phyloP scores from a whole-genome alignment of 2,329 filamentous ascomycete species.

The Penicillium sp. region DNA sequence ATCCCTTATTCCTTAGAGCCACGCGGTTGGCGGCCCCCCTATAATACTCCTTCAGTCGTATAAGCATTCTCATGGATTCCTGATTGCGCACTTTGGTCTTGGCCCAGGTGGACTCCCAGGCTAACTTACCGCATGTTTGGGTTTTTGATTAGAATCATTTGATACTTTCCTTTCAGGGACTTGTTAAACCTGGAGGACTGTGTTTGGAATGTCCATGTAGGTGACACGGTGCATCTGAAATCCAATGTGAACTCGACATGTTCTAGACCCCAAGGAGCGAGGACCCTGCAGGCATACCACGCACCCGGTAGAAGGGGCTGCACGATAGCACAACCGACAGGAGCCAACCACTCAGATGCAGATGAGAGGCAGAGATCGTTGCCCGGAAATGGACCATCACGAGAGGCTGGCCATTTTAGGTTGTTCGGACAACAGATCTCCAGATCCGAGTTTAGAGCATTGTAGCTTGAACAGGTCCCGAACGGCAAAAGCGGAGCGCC shows the following conservation, averaged over 20 bases:
- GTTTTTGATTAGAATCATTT: not conserved
- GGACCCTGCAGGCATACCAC: constrained; percentile 2
- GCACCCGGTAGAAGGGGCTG: not conserved
- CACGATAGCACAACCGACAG: not conserved
- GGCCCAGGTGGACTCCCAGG: not conserved
- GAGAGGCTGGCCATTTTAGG: not conserved
- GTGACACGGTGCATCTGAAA: not conserved
- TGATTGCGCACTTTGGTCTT: not conserved
- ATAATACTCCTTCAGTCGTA: not conserved
- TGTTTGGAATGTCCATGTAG: not conserved
- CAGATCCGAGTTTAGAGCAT: not conserved
- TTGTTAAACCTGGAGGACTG: not conserved
- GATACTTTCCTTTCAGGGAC: not conserved
- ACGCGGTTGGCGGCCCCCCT: not conserved
- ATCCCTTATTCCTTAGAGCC: not conserved
- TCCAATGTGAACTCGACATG: not conserved
- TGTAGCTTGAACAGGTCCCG: not conserved
- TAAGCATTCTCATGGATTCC: not conserved
- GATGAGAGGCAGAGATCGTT: not conserved
- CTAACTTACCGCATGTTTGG: not conserved
- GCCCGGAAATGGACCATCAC: not conserved
- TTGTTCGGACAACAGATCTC: not conserved
- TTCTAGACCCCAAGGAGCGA: not conserved
- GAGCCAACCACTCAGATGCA: not conserved
- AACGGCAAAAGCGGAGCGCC: not conserved